Evolutionary conservation across 169 alveolate genomes (phyloP), one percentile per base, ranked within the genome.

Genomic region (Theileria orientalis): DNA sequence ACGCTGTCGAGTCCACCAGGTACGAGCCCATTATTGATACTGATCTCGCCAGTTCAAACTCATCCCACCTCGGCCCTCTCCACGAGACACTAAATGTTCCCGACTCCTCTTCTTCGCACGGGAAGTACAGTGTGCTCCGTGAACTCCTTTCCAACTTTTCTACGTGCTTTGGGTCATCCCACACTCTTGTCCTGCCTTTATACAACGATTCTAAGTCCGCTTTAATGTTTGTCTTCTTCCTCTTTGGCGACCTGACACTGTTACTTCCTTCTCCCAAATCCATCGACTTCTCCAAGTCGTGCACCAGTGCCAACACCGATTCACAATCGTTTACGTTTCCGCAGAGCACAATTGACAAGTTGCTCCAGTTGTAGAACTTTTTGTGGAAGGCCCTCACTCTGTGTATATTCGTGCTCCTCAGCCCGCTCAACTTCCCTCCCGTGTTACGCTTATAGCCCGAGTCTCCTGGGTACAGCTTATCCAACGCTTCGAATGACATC

Each of bases 61-160:
- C 86, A 0, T 59, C 19, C 91, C 91, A 87, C 2, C 29, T 21
- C 11, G 91, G 90, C 6, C 93, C 93, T 56, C 93, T 77, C 93
- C 93, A 87, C 9, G 90, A 82, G 44, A 87, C 46, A 16, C 79
- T 79, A 42, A 75, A 76, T 19, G 63, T 73, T 0, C 93, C 93
- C 49, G 59, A 59, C 42, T 87, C 85, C 69, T 84, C 85, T 37
- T 84, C 86, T 30, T 87, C 90, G 30, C 88, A 74, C 21, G 93
- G 93, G 56, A 80, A 87, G 30, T 42, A 54, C 19, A 80, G 76
- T n/a, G 86, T 75, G 13, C 66, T 33, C 11, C 51, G 41, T 19
- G 59, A 11, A 0, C 85, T 64, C 19, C 74, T 69, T 16, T 2
- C 29, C 57, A 77, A 29, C 56, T 76, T 73, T 46, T 75, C 83